Base-by-base conservation (phyloP, 352 stramenopile species). In the Phytophthora kernoviae region DNA sequence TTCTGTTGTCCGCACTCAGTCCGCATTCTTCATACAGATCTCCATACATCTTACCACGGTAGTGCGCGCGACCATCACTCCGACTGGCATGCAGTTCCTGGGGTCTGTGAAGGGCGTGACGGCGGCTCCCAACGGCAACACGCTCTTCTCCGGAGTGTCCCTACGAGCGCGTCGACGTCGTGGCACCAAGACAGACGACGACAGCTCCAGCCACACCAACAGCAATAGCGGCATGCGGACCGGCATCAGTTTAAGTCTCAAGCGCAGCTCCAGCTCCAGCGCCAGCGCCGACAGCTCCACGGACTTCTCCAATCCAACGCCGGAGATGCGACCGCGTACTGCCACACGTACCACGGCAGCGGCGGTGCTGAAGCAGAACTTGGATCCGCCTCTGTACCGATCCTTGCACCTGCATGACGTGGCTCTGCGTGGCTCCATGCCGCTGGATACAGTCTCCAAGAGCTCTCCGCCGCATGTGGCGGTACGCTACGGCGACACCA, bases 401-500 rank as follows among this genome's bases (percentile, higher is more conserved):
- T 46, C 54, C 2, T 41, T 34, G 2, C 48, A 42, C 33, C 50
- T 47, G 40, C 62, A 68, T 18, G 68, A 77, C 42, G 55, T 66
- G 37, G 59, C 58, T 0, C 34, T 71, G 24, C 45, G 32, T 5
- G 65, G 60, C 18, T 67, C 62, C 50, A 63, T 64, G 60, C 65
- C 65, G 14, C 32, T 76, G n/a, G 71, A 75, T 21, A 75, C 68
- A 0, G 57, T 80, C 0, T 71, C 59, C 45, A 77, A 77, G 74
- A 75, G 69, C 43, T 71, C 80, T 12, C 74, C 82, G 24, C 82
- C 82, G 5, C 79, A 84, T 50, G 76, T 92, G 15, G 83, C 80
- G 8, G 69, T 92, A 21, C 76, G 81, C 10, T 92, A 89, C 53
- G 83, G 83, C 22, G 80, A 92, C 59, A 78, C 58, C 7, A 81